Conservation (phyloP, 805 yeast genomes). For the Babjeviella inositovora region DNA sequence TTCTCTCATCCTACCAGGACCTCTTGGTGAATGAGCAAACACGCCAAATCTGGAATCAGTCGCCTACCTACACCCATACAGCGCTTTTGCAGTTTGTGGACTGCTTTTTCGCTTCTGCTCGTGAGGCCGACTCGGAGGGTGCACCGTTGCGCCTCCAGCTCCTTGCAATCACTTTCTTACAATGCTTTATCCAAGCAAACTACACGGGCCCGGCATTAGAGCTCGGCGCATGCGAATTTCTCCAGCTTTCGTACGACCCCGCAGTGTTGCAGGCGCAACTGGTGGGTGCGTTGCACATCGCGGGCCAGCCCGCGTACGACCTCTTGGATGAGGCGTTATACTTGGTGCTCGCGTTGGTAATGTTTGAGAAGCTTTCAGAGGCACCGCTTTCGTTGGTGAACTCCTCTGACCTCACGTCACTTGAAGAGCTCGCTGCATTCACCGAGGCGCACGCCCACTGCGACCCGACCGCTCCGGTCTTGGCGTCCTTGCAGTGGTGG, state of each 20-base stretch:
- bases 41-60: too few species aligned
- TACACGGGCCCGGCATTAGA: slow-evolving; percentile 68
- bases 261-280: slow-evolving; percentile 9
- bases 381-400: slow-evolving; percentile 25
- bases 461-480: slow-evolving; percentile 10
- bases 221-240: slow-evolving; percentile 12
- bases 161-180: slow-evolving; percentile 46
- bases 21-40: too few species aligned
- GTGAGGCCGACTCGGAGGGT: too few species aligned
- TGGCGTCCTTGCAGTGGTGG: slow-evolving; percentile 59
- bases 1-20: too few species aligned
- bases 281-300: slow-evolving; percentile 24
- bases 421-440: slow-evolving; percentile 19
- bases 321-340: slow-evolving; percentile 33
- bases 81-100: too few species aligned
- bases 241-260: slow-evolving; percentile 5
- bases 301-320: slow-evolving; percentile 62
- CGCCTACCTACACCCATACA: too few species aligned
- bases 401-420: slow-evolving; percentile 18
- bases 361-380: slow-evolving; percentile 24
- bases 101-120: too few species aligned
- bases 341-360: slow-evolving; percentile 13
- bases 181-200: slow-evolving; percentile 58
- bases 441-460: slow-evolving; percentile 10
- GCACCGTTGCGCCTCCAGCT: too few species aligned